These are phyloP conservation scores for Moniliophthora roreri DNA, from an alignment of 1,284 basidiomycete species.

Conservation along the genomic window DNA sequence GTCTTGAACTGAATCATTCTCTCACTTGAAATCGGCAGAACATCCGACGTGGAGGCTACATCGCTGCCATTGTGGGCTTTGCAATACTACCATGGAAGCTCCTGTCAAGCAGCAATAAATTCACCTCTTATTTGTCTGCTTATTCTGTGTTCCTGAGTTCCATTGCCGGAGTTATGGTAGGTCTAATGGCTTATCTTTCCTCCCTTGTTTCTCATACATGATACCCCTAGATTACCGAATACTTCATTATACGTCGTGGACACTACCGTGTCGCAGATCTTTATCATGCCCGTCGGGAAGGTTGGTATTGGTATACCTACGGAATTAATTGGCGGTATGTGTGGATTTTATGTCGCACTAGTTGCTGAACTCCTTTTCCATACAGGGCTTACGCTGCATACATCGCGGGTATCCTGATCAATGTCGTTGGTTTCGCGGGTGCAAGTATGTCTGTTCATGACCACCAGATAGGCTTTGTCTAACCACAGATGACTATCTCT, in stretches of 20 bases:
- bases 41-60: constrained; percentile 82
- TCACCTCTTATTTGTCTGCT: constrained; percentile 82
- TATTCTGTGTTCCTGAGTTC: constrained; percentile 84
- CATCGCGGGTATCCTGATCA: constrained; percentile 78
- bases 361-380: not conserved
- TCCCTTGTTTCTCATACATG: not conserved
- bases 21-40: constrained; percentile 41
- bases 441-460: constrained; percentile 45
- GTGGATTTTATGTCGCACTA: constrained; percentile 10
- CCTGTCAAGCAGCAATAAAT: constrained; percentile 72
- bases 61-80: constrained; percentile 75
- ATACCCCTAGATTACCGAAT: constrained; percentile 64
- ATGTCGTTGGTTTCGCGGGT: constrained; percentile 74
- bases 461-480: constrained; percentile 23
- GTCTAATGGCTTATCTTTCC: constrained; percentile 12
- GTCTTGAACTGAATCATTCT: not conserved
- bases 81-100: constrained; percentile 83
- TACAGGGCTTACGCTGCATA: constrained; percentile 69
- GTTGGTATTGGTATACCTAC: constrained; percentile 77
- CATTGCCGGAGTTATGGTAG: constrained; percentile 79
- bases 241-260: constrained; percentile 76
- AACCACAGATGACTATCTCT: constrained; percentile 19
- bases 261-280: constrained; percentile 74
- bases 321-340: constrained; percentile 72
- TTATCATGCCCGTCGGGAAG: constrained; percentile 55